Conservation (phyloP, 2,329 filamentous ascomycete species). For the Cladosporium austrohemisphaericum region DNA sequence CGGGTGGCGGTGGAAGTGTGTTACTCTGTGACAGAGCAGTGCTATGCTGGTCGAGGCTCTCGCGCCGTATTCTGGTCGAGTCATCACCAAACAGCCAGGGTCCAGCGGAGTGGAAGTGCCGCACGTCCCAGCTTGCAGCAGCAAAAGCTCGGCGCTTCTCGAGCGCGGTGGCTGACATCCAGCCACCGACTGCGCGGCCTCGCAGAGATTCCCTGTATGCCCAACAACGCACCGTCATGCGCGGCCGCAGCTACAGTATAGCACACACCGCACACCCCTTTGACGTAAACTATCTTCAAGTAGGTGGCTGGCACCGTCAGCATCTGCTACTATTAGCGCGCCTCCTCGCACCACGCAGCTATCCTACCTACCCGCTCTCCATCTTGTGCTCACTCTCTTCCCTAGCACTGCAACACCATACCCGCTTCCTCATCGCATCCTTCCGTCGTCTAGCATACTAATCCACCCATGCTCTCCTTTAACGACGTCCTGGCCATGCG, state of each 20-base stretch:
- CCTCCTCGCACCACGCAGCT: conserved; percentile 4
- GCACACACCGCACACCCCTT: conserved; percentile 6
- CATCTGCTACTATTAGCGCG: conserved; percentile 8
- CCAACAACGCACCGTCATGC: conserved; percentile 10
- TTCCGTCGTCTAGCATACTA: conserved; percentile 11
- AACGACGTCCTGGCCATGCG: conserved; percentile 29
- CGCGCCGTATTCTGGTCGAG: too few species aligned
- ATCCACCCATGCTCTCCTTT: conserved; percentile 25
- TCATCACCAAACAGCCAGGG: too few species aligned
- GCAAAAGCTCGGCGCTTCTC: too few species aligned
- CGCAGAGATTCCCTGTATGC: too few species aligned
- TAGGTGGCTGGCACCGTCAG: conserved; percentile 11
- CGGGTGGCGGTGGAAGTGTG: conserved; percentile 1
- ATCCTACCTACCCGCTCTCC: conserved; percentile 5
- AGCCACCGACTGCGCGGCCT: too few species aligned
- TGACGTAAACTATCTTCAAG: conserved; percentile 11
- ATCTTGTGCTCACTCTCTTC: conserved; percentile 7
- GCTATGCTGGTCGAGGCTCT: too few species aligned
- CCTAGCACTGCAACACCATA: conserved; percentile 14
- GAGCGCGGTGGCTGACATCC: too few species aligned
- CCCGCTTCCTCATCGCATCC: not conserved
- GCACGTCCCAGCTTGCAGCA: too few species aligned
- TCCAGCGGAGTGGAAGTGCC: too few species aligned
- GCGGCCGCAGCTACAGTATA: conserved; percentile 1
- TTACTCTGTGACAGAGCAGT: not conserved